These are phyloP conservation scores for Aphanomyces astaci DNA, from an alignment of 352 stramenopile genomes.

Conservation along the genomic window DNA sequence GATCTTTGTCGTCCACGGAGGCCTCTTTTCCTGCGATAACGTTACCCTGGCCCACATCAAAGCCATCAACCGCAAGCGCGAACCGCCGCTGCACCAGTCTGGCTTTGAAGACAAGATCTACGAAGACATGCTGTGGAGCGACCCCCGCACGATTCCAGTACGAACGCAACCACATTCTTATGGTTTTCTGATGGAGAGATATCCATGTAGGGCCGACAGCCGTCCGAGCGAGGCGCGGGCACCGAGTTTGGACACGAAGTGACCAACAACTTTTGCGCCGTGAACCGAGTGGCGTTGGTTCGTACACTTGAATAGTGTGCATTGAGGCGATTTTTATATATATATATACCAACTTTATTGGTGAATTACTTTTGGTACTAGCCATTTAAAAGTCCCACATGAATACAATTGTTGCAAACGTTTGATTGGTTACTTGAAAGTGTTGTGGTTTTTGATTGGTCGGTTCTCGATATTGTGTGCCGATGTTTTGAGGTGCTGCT, in stretches of 20 bases:
- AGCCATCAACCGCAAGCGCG: slow-evolving; percentile 86
- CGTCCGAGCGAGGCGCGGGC: slow-evolving; percentile 81
- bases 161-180: not conserved
- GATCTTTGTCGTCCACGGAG: slow-evolving; percentile 93
- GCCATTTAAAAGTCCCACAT: no score
- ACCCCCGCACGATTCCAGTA: slow-evolving; percentile 66
- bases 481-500: no score
- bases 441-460: no score
- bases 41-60: slow-evolving; percentile 86
- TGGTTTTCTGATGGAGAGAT: not conserved
- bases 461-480: no score
- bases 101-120: slow-evolving; percentile 91
- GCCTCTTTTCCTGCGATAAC: slow-evolving; percentile 87
- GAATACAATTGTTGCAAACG: no score
- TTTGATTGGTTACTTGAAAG: no score
- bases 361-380: no score
- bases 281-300: slow-evolving; percentile 85
- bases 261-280: slow-evolving; percentile 90
- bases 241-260: slow-evolving; percentile 90
- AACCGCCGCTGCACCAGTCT: slow-evolving; percentile 80
- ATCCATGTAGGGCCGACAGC: slow-evolving; percentile 49
- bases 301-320: no score
- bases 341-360: no score
- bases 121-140: slow-evolving; percentile 90
- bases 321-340: no score